phyloP scores from a whole-genome alignment of 345 rosid genomes.

The Microthlaspi erraticum region DNA sequence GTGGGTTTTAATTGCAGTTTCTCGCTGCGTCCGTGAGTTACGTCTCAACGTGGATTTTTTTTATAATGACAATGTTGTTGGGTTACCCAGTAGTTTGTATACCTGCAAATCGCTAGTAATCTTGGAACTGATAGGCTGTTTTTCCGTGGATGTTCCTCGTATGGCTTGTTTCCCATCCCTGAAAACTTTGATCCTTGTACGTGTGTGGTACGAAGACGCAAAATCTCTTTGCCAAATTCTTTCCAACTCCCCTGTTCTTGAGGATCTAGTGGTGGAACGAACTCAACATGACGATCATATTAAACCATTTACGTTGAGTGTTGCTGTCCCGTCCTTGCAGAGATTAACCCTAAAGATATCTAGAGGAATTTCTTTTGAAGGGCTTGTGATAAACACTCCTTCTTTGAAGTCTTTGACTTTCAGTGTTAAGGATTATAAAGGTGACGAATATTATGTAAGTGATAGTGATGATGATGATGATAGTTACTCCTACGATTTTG shows the following conservation, averaged over 20 bases:
- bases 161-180: constrained; percentile 1
- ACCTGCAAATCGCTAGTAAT: not conserved
- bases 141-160: not conserved
- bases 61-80: too few relatives aligned
- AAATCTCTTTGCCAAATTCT: not conserved
- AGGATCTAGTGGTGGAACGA: not conserved
- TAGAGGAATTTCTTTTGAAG: accelerated
- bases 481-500: not conserved
- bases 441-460: not conserved
- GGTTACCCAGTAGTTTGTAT: not conserved
- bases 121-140: not conserved
- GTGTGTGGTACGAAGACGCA: not conserved
- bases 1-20: not conserved
- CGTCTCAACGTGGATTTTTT: too few relatives aligned
- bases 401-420: constrained; percentile 14
- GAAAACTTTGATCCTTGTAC: not conserved
- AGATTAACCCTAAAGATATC: not conserved
- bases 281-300: too few relatives aligned
- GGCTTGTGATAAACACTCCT: not conserved
- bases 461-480: too few relatives aligned
- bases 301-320: too few relatives aligned
- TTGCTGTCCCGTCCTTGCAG: not conserved
- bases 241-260: not conserved
- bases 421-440: not conserved
- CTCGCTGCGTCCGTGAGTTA: not conserved